Evolutionary conservation across 2,329 filamentous ascomycete genomes (phyloP), one percentile per base, ranked within the genome.

Genomic region (Pseudogymnoascus sp.): DNA sequence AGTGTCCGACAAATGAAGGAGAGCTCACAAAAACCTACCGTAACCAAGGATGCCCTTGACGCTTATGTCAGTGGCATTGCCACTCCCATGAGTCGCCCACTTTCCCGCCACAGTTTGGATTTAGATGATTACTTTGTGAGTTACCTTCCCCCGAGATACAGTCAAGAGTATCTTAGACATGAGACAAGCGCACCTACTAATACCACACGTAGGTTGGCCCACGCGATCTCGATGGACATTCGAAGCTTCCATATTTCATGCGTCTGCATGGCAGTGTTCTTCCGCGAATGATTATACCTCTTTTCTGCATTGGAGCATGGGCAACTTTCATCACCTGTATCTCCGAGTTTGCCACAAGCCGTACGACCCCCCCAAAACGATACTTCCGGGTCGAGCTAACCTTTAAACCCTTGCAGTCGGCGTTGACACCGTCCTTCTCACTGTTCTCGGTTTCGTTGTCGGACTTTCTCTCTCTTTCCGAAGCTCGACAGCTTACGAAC

Each of bases 401-500:
- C 48, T 39, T 60, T 59, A 60, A 62, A 9, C 58, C 56, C 30
- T 48, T 55, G 13, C 39, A 68, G 64, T 85, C 15, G 79, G 78
- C 48, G 83, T 91, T 63, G 79, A 80, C 69, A 83, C 78, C n/a
- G 79, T 90, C 30, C 76, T 91, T 18, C 77, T 92, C 59, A 91
- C 88, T 1, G 83, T 92, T 58, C 81, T 88, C 45, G 88, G 88
- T 85, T 91, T 92, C 75, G 85, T 92, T 62, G 87, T 92, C 71
- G 85, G 85, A 81, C 74, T 92, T 61, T 81, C 85, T n/a, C 78
- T 92, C 33, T 90, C 86, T 1, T 90, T 92, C 74, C 83, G 88
- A 61, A 88, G 81, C 63, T 85, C 86, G 2, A 89, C 87, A 6
- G 88, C 88, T 8, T 92, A 92, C 66, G 88, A 92, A 73, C 82